Base-by-base conservation (phyloP, 176 grass and related monocot genomes). In the Oryza punctata region DNA sequence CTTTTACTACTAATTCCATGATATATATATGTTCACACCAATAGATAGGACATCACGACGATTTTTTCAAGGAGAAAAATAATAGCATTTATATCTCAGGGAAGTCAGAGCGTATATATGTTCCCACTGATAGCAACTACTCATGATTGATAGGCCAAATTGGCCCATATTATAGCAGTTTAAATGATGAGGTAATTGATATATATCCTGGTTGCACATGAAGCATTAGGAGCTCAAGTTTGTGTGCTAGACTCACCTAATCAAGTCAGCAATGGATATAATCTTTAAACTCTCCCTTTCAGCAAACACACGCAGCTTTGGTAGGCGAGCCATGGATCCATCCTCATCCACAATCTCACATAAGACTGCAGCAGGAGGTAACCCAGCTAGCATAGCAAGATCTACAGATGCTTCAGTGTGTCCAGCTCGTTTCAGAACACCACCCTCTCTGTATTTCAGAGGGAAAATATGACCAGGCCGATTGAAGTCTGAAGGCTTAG, bases 291-390 rank as follows among this genome's bases (percentile, higher is more conserved):
- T 91, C 83, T 97, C 89, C 87, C 76, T 97, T 69, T 94, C 84
- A 46, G 94, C 94, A 88, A 97, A 97, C 45, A 88, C 70, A 12
- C 74, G 80, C 11, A 92, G 72, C 75, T 88, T 90, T 13, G 94
- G 94, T 69, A 97, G 79, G 45, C 90, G 89, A 80, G 94, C 92
- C 92, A 94, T 97, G 59, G 94, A 97, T 4, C 94, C 94, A 79
- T 97, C 94, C 12, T 94, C 91, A 92, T 97, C 92, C 30, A 97
- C 94, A 63, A 97, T 85, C 88, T 94, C 92, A 85, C 91, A 97
- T 59, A 97, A 86, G 44, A 92, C 90, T 80, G 59, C 89, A 61
- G 82, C 85, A 69, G 94, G 87, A 67, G 91, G 87, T 72, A 97
- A 84, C 29, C 92, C 89, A 78, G 94, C 94, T 28, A 97, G 50